Conservation (phyloP, 208 protist species). For the Leishmania martiniquensis region DNA sequence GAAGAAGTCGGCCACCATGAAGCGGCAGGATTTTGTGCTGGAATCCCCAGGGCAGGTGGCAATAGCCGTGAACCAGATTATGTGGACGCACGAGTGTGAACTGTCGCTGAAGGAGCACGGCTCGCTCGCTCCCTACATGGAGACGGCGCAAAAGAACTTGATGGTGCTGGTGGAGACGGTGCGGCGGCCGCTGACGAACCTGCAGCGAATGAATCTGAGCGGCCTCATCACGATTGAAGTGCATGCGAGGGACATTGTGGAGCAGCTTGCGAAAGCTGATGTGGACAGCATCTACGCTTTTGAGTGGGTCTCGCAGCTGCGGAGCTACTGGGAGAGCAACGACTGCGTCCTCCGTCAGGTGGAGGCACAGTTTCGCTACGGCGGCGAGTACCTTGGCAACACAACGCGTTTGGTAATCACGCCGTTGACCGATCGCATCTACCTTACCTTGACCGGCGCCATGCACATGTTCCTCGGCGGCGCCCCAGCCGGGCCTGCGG, state of each 20-base stretch:
- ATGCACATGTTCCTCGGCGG: conserved; percentile 97
- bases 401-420: conserved; percentile 97
- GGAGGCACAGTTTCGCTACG: conserved; percentile 94
- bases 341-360: conserved; percentile 93
- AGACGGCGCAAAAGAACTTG: conserved; percentile 84
- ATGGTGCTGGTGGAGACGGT: conserved; percentile 92
- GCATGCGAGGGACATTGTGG: conserved; percentile 95
- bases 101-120: conserved; percentile 77
- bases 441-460: conserved; percentile 96
- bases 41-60: conserved; percentile 90
- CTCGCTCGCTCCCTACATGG: conserved; percentile 83
- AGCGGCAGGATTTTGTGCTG: conserved; percentile 81
- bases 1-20: conserved; percentile 72
- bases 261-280: conserved; percentile 83
- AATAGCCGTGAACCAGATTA: conserved; percentile 93
- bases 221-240: conserved; percentile 97
- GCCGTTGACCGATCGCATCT: conserved; percentile 97
- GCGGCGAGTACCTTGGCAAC: conserved; percentile 97
- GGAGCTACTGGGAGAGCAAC: conserved; percentile 96
- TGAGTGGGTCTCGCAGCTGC: conserved; percentile 97
- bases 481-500: conserved; percentile 93
- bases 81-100: conserved; percentile 96
- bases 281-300: conserved; percentile 92
- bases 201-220: conserved; percentile 94
- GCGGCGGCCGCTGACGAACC: conserved; percentile 80